Conservation (phyloP, 1,139 yeast genomes). For the Wickerhamiella infanticola region DNA sequence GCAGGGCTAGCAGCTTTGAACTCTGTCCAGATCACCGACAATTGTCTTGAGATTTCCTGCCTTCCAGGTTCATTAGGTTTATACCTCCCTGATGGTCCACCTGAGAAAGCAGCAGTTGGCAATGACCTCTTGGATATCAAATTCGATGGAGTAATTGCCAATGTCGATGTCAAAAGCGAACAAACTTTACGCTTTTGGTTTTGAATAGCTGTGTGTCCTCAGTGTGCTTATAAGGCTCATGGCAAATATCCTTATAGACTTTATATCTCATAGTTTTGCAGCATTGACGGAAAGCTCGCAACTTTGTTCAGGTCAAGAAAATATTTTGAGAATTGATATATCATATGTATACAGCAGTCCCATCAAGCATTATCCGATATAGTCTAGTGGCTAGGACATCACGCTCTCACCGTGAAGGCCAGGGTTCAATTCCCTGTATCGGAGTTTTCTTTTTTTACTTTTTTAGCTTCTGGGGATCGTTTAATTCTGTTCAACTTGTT, state of each 20-base stretch:
- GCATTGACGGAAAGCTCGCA: too few relatives aligned
- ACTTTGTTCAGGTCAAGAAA: too few relatives aligned
- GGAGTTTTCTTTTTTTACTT: constrained; percentile 4
- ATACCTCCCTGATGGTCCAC: not conserved
- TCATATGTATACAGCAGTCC: not conserved
- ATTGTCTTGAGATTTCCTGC: not conserved
- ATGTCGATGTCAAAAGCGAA: not conserved
- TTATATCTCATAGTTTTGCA: too few relatives aligned
- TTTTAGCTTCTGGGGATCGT: not conserved
- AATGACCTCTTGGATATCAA: not conserved
- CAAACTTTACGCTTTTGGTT: not conserved
- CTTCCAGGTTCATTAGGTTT: not conserved
- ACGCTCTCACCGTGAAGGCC: constrained; percentile 10
- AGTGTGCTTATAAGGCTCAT: too few relatives aligned
- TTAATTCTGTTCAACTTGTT: too few relatives aligned
- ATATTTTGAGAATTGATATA: too few relatives aligned
- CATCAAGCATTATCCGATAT: constrained; percentile 4
- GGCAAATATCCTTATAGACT: too few relatives aligned
- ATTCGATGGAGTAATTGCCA: not conserved
- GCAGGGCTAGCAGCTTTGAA: constrained; percentile 10
- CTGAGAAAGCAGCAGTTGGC: not conserved
- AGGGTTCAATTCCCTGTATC: constrained; percentile 10
- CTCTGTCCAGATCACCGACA: not conserved
- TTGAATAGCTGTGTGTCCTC: too few relatives aligned
- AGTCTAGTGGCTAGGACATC: constrained; percentile 9